phyloP scores from a whole-genome alignment of 441 rosid species.

The Corymbia calophylla region DNA sequence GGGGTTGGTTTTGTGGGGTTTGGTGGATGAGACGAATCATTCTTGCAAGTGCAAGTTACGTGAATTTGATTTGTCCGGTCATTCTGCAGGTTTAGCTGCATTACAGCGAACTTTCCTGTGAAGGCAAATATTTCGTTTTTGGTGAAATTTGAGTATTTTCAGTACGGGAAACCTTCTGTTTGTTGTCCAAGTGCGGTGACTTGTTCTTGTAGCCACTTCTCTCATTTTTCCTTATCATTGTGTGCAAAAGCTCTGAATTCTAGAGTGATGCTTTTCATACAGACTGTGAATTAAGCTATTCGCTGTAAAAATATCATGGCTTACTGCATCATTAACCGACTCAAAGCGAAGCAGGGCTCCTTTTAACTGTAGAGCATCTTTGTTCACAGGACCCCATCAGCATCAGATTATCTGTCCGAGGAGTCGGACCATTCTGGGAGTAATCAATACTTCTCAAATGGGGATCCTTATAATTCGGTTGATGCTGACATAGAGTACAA shows the following conservation, averaged over 20 bases:
- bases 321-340: background rate
- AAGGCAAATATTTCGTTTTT: background rate
- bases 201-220: background rate
- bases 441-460: constrained; percentile 42
- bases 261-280: background rate
- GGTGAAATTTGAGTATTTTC: background rate
- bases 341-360: background rate
- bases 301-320: background rate
- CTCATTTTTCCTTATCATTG: background rate
- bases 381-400: constrained; percentile 64
- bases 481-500: constrained; percentile 55
- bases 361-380: background rate
- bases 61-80: background rate
- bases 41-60: background rate
- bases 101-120: background rate
- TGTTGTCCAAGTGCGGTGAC: background rate
- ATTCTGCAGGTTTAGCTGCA: background rate
- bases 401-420: constrained; percentile 48
- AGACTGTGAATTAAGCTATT: background rate
- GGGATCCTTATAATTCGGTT: constrained; percentile 48
- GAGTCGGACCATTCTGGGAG: constrained; percentile 51
- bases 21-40: background rate
- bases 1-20: background rate
- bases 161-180: background rate
- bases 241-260: background rate